Evolutionary conservation across 495 filamentous ascomycete species (phyloP), one percentile per base, ranked within the genome.

Genomic region (Penicillium antarcticum): DNA sequence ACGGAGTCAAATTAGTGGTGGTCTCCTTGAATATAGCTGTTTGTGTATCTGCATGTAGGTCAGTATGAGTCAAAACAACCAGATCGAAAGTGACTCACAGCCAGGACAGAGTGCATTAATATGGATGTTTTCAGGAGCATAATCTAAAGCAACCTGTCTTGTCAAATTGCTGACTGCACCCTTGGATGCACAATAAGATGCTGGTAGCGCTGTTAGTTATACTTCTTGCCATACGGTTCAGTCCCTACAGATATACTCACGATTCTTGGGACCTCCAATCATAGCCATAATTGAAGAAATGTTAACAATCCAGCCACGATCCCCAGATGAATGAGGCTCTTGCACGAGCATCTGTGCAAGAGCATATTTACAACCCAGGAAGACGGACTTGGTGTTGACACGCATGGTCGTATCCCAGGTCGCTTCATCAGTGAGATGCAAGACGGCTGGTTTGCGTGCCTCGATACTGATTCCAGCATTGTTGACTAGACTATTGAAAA

Each of bases 271-370:
- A 1, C 54, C 33, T 23, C 53, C 76, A 41, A 79, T 67, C 16
- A 78, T 48, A 0, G 80, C 78, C 52, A 74, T 60, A 18, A 78
- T 67, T 5, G 69, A 75, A 1, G 76, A 69, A 0, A 78, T 73
- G 45, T 82, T 84, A 24, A 83, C 60, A 32, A 84, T 80, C 77
- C 79, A 82, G 8, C 81, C 81, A 35, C 78, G 49, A 51, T 81
- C 71, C 5, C 74, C 72, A 3, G 60, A 72, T 0, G 63, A 23
- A 50, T 67, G 61, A 0, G 65, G 70, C 7, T 73, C 67, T 51
- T 85, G 81, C 14, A 61, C 56, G 12, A 81, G 51, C 72, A 82
- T 80, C 58, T 83, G 80, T 1, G 57, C 51, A n/a, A 70, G 52
- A 1, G 73, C 77, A 45, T 76, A 80, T 35, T 74, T 74, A 37